Evolutionary conservation across 2,329 filamentous ascomycete species (phyloP).

Genomic region (Diaporthe helianthi): DNA sequence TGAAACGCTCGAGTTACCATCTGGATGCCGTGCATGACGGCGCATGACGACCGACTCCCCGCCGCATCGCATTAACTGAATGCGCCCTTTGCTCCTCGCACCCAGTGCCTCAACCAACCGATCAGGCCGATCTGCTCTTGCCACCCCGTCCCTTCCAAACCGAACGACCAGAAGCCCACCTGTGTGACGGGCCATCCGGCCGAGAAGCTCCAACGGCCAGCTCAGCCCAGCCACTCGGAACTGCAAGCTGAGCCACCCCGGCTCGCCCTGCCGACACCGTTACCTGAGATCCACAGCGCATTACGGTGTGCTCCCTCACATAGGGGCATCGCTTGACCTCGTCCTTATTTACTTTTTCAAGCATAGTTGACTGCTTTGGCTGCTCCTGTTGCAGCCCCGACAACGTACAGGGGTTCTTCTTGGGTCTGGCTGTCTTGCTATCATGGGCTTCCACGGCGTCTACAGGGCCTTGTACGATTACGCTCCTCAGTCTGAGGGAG

Average conservation of each 20-base stretch:
- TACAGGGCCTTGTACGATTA: conserved; percentile 95
- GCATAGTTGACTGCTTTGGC: background rate
- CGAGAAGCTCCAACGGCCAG: conserved; percentile 28
- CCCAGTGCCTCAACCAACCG: background rate
- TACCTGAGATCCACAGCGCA: conserved; percentile 15
- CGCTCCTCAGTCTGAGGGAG: conserved; percentile 81
- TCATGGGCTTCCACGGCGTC: conserved; percentile 91
- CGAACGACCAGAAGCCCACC: background rate
- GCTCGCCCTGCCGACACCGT: conserved; percentile 28
- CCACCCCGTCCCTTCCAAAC: background rate
- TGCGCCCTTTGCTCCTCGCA: conserved; percentile 21
- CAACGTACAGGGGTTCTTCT: background rate
- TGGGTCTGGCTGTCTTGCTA: conserved; percentile 28
- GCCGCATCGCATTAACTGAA: conserved; percentile 3
- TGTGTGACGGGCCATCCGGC: conserved; percentile 18
- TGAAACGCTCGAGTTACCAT: conserved; percentile 19
- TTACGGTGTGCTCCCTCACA: conserved; percentile 24
- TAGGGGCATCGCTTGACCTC: background rate
- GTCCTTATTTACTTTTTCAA: background rate
- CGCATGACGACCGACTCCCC: conserved; percentile 30
- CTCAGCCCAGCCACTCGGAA: conserved; percentile 21
- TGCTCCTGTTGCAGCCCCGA: conserved; percentile 21
- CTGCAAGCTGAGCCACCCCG: conserved; percentile 24
- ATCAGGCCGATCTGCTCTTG: conserved; percentile 1
- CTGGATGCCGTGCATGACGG: conserved; percentile 31